phyloP scores from a whole-genome alignment of 139 green algal genomes.

The Micractinium conductrix region DNA sequence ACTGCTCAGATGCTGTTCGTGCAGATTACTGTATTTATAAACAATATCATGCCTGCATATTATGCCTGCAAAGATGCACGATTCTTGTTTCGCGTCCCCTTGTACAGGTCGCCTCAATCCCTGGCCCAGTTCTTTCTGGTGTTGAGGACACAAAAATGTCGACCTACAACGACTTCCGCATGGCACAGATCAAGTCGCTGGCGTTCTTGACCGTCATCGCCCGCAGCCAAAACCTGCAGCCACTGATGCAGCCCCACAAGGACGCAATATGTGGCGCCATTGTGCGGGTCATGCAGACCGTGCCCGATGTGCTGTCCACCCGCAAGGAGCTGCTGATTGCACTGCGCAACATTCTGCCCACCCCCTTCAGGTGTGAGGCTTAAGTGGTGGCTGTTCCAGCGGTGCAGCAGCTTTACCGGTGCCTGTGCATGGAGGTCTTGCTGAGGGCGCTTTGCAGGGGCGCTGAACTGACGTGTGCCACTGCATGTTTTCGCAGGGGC shows the following conservation, averaged over 20 bases:
- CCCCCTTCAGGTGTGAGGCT: constrained; percentile 56
- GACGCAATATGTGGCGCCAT: constrained; percentile 46
- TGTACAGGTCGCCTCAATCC: background rate
- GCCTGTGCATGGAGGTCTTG: too few species aligned
- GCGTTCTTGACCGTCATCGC: constrained; percentile 64
- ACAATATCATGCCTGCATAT: background rate
- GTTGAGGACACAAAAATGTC: constrained; percentile 25
- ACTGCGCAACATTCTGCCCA: constrained; percentile 75
- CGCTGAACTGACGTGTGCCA: too few species aligned
- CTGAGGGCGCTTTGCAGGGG: too few species aligned
- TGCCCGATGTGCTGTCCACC: constrained; percentile 71
- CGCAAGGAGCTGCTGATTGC: constrained; percentile 89
- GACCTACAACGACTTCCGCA: constrained; percentile 74
- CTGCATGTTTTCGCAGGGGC: too few species aligned
- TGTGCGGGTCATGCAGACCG: constrained; percentile 49
- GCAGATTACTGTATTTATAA: constrained; percentile 11
- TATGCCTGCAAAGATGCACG: background rate
- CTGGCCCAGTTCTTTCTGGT: background rate
- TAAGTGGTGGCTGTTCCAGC: too few species aligned
- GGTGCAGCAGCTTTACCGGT: too few species aligned
- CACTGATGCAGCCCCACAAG: constrained; percentile 33
- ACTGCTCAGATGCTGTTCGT: background rate
- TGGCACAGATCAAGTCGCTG: constrained; percentile 65
- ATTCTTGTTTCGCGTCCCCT: background rate
- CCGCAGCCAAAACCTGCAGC: constrained; percentile 27